Evolutionary conservation across 805 yeast genomes (phyloP).

Genomic region (Sungouiella thailandica): DNA sequence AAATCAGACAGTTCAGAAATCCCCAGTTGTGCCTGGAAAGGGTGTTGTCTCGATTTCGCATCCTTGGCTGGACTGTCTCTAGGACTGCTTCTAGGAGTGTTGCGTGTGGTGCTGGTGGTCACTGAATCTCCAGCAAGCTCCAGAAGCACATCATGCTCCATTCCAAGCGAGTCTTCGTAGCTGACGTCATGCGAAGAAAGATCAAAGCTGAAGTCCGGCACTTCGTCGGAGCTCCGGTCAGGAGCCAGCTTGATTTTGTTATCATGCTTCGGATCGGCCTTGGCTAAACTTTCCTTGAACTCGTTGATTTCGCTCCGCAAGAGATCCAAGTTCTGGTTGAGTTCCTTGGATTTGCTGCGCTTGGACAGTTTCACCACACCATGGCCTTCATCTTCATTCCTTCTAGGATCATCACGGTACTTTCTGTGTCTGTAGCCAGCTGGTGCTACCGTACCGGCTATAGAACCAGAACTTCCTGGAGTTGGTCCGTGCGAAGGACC

Average conservation of each 20-base stretch:
- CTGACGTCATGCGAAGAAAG: constrained; percentile 35
- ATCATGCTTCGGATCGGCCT: constrained; percentile 14
- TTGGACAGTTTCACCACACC: too few species aligned
- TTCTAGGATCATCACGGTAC: too few species aligned
- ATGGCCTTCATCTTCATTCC: too few species aligned
- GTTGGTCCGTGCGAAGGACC: too few species aligned
- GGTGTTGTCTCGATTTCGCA: too few species aligned
- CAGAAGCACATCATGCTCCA: constrained; percentile 25
- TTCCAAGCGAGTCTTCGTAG: constrained; percentile 35
- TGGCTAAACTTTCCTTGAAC: constrained; percentile 37
- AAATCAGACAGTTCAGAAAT: too few species aligned
- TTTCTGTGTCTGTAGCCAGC: too few species aligned
- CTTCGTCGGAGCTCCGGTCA: constrained; percentile 2
- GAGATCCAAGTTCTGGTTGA: constrained; percentile 38
- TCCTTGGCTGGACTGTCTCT: too few species aligned
- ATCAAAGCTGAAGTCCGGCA: constrained; percentile 35
- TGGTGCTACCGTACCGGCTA: too few species aligned
- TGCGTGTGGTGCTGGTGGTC: background rate
- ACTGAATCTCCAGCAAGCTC: constrained; percentile 14
- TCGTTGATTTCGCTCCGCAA: constrained; percentile 40
- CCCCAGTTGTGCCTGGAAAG: too few species aligned
- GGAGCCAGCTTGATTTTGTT: background rate
- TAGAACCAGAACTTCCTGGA: too few species aligned
- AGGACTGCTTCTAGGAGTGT: too few species aligned
- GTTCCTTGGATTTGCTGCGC: constrained; percentile 28